Percentiles rank a stretch among this genome's conserved stretches.
phyloP scores from a whole-genome alignment of 441 rosid genomes.

The Adansonia madagascariensis region DNA sequence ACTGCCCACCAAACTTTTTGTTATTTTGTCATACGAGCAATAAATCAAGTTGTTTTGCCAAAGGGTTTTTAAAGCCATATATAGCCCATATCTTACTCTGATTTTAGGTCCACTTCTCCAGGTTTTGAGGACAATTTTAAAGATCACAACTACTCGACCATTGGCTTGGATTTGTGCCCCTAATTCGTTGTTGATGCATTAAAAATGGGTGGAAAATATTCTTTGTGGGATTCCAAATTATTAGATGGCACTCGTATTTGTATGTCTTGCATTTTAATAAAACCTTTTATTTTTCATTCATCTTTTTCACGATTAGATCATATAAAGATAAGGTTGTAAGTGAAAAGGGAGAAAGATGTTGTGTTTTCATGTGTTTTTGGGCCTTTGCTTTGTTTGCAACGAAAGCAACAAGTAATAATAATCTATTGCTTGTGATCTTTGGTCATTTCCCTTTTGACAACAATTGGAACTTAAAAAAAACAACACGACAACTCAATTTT shows the following conservation, averaged over 20 bases:
- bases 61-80: neutral
- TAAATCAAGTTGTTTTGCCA: neutral
- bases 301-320: conserved; percentile 4
- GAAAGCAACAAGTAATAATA: conserved; percentile 34
- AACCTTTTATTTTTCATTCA: neutral
- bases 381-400: conserved; percentile 42
- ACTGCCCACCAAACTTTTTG: neutral
- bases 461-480: conserved; percentile 4
- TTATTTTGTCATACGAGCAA: neutral
- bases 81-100: no score
- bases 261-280: neutral
- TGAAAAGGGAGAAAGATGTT: neutral
- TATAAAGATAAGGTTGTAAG: conserved; percentile 10
- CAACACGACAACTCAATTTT: conserved; percentile 15
- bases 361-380: neutral
- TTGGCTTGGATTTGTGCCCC: no score
- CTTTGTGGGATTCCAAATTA: conserved; percentile 4
- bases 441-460: neutral
- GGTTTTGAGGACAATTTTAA: no score
- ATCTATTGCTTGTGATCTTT: conserved; percentile 21
- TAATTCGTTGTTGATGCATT: neutral
- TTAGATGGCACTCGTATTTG: conserved; percentile 22
- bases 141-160: no score
- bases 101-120: no score
- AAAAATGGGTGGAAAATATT: neutral